Percentiles rank a stretch among this genome's conserved stretches.
Conservation (phyloP, 106 monocot species). For the Vanilla planifolia region DNA sequence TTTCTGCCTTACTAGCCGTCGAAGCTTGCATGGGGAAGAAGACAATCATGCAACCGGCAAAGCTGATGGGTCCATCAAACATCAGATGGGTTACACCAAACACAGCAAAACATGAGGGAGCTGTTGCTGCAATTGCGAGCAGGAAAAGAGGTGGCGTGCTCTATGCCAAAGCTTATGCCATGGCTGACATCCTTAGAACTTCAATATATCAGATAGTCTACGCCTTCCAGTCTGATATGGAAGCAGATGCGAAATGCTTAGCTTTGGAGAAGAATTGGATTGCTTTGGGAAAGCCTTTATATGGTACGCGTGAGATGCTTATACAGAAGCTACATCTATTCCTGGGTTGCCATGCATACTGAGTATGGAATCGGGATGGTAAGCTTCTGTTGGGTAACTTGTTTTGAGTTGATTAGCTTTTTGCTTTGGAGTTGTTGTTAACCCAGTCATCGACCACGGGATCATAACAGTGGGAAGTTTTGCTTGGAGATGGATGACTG, state of each 20-base stretch:
- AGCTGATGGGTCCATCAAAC: slow-evolving; percentile 54
- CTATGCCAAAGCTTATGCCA: slow-evolving; percentile 63
- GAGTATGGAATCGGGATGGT: no score
- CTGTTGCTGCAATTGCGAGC: slow-evolving; percentile 13
- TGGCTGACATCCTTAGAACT: slow-evolving; percentile 82
- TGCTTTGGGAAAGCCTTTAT: slow-evolving; percentile 58
- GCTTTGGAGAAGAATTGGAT: slow-evolving; percentile 84
- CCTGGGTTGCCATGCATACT: slow-evolving; percentile 57
- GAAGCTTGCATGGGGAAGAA: slow-evolving; percentile 92
- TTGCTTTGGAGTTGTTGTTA: no score
- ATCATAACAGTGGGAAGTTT: no score
- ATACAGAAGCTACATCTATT: slow-evolving; percentile 70
- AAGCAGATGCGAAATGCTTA: slow-evolving; percentile 43
- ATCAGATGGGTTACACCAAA: slow-evolving; percentile 60
- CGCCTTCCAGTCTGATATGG: slow-evolving; percentile 66
- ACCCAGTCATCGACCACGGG: no score
- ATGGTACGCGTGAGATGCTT: slow-evolving; percentile 57
- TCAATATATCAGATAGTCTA: slow-evolving; percentile 76
- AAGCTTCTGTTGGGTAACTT: no score
- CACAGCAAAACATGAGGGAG: slow-evolving; percentile 29
- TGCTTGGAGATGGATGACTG: no score
- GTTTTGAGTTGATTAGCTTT: no score
- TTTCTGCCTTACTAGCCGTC: slow-evolving; percentile 68
- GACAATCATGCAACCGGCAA: slow-evolving; percentile 49
- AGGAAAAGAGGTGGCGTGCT: slow-evolving; percentile 38